These are phyloP conservation scores for Seminavis robusta DNA, from an alignment of 108 stramenopile genomes.

Conservation along the genomic window DNA sequence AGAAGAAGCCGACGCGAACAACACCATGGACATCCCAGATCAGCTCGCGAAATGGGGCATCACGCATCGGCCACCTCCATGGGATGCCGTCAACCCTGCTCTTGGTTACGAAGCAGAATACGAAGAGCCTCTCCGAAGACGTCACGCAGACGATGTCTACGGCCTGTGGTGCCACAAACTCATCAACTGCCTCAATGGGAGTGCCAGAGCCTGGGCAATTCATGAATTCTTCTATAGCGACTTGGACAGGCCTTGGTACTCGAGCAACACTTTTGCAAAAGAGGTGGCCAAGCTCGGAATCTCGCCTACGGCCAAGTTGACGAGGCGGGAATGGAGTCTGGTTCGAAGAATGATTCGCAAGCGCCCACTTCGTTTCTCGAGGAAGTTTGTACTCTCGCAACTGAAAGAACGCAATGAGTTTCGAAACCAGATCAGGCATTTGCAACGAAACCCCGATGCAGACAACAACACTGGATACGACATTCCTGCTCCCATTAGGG, in stretches of 20 bases:
- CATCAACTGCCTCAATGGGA: background rate
- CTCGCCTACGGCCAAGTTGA: conserved; percentile 9
- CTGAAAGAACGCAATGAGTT: conserved; percentile 13
- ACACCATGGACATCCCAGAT: background rate
- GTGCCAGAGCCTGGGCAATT: conserved; percentile 4
- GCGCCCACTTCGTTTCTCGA: conserved; percentile 25
- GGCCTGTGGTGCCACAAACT: no score
- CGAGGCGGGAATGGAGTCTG: conserved; percentile 26
- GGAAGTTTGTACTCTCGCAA: conserved; percentile 12
- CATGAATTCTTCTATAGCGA: conserved; percentile 41
- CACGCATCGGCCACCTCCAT: background rate
- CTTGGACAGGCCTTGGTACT: conserved; percentile 28
- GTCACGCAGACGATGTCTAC: no score
- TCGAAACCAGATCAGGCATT: conserved; percentile 10
- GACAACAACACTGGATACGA: background rate
- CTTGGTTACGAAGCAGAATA: background rate
- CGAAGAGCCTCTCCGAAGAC: conserved; percentile 1
- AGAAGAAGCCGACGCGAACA: conserved; percentile 8
- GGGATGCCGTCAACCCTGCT: background rate
- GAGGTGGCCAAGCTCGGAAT: conserved; percentile 8
- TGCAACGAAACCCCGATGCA: conserved; percentile 14
- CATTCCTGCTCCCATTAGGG: conserved; percentile 6
- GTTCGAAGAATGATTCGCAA: conserved; percentile 14
- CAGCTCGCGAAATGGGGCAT: background rate
- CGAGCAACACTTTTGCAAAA: conserved; percentile 3